Evolutionary conservation across 2,329 filamentous ascomycete species (phyloP), one percentile per base, ranked within the genome.

Genomic region (Hypoxylon sp.): DNA sequence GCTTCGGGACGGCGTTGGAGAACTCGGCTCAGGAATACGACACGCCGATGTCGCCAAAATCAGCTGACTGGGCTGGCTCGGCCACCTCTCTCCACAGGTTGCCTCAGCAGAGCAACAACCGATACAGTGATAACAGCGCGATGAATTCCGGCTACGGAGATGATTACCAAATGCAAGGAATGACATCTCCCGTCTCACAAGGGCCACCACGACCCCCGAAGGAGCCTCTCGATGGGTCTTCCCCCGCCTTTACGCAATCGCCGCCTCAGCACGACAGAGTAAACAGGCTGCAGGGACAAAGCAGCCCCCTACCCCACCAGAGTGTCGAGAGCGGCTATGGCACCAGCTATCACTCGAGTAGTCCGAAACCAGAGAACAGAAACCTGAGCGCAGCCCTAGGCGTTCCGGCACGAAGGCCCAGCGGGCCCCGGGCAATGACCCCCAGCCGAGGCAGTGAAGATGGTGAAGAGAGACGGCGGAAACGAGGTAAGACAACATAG

Each of bases 1-100:
- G 86, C 17, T 90, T 90, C 70, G 85, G 89, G 62, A 88, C 82
- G 17, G 83, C 87, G 1, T 77, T 92, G 13, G 89, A 93, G 72
- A 83, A 80, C 6, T 86, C 89, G 53, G 89, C 89, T 2, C 81
- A 87, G 44, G 81, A 86, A 47, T 91, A 83, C 65, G 81, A 84
- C 57, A 74, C 76, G 2, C 78, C 83, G 2, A 78, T 78, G 73
- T 84, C 83, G 20, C 84, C 83, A 2, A 74, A 74, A 43, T 86
- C 83, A 0, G 73, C 81, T 0, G 82, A 87, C 45, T 87, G 84
- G 82, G 82, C 76, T 5, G 79, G 82, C 8, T 87, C 84, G 1
- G 78, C 75, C 34, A 82, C 79, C 26, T 85, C 81, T 57, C 73
- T 87, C 5, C 73, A 79, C 63, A 78, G 81, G 6, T 78, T 81